phyloP scores from a whole-genome alignment of 768 basidiomycete genomes.

The Ramaria sp. region DNA sequence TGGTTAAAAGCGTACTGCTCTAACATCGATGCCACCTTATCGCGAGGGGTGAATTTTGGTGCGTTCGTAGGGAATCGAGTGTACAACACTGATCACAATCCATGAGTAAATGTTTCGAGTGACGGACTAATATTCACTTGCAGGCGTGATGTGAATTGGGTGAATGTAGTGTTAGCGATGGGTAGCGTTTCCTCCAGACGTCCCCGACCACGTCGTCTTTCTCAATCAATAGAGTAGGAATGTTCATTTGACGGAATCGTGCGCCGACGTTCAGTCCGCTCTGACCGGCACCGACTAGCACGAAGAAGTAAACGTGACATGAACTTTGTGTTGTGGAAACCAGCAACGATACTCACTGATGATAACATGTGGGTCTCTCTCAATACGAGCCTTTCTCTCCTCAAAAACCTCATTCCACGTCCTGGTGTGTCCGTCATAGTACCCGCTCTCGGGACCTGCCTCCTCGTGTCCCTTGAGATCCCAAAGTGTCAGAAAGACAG shows the following conservation, averaged over 20 bases:
- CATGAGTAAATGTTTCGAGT: no score
- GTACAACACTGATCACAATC: constrained; percentile 24
- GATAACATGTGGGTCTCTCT: constrained; percentile 16
- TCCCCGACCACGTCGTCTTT: constrained; percentile 26
- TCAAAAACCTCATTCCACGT: constrained; percentile 13
- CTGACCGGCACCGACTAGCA: constrained; percentile 33
- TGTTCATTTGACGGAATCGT: no score
- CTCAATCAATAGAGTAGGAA: constrained; percentile 28
- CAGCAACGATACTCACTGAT: constrained; percentile 11
- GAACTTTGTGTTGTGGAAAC: neutral
- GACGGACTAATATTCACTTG: neutral
- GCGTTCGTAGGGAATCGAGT: constrained; percentile 27
- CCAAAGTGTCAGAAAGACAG: constrained; percentile 12
- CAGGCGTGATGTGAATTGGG: constrained; percentile 7
- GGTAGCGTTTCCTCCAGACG: constrained; percentile 33
- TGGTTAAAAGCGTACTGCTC: no score
- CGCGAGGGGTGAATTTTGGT: constrained; percentile 32
- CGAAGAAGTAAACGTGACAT: no score
- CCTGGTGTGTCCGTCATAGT: constrained; percentile 13
- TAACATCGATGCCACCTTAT: no score
- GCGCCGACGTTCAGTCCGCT: no score
- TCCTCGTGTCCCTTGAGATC: constrained; percentile 19
- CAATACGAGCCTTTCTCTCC: constrained; percentile 7
- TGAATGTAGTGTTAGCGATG: constrained; percentile 30
- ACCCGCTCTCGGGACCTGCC: constrained; percentile 5